Evolutionary conservation across 1,139 yeast genomes (phyloP).

Genomic region (Lizanozyma gosingica): DNA sequence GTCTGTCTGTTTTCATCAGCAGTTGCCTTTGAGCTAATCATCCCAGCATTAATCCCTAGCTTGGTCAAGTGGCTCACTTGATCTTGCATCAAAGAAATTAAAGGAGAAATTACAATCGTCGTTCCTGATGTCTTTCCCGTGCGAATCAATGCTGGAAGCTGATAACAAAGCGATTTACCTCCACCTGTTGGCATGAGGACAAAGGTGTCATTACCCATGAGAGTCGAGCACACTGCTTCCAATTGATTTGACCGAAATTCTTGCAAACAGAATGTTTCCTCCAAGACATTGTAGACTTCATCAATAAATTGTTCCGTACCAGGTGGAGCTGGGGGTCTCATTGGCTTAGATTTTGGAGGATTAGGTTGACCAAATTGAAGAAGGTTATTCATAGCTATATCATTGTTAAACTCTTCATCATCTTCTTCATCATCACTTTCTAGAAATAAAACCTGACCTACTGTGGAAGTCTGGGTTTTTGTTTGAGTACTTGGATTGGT

Average conservation of each 20-base stretch:
- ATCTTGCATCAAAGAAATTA: constrained; percentile 95
- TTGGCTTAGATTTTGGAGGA: constrained; percentile 1
- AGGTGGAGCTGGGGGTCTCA: constrained; percentile 11
- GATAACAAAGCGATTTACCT: constrained; percentile 94
- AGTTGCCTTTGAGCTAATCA: constrained; percentile 74
- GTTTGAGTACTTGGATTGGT: background rate
- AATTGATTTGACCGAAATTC: constrained; percentile 77
- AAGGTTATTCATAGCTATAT: constrained; percentile 9
- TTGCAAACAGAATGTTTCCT: constrained; percentile 50
- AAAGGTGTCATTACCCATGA: constrained; percentile 79
- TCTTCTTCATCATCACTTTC: constrained; percentile 13
- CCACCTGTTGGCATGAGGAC: constrained; percentile 99
- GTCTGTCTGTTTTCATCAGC: constrained; percentile 58
- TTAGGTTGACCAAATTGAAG: constrained; percentile 1
- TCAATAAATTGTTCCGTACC: constrained; percentile 29
- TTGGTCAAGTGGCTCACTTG: constrained; percentile 76
- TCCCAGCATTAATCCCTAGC: constrained; percentile 69
- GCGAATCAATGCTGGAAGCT: constrained; percentile 78
- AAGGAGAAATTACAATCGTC: constrained; percentile 88
- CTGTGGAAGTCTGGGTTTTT: background rate
- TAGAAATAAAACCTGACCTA: constrained; percentile 6
- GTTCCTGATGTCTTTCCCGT: constrained; percentile 74
- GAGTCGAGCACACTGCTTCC: constrained; percentile 77
- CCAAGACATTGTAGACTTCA: constrained; percentile 56
- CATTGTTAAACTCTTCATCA: constrained; percentile 24